Evolutionary conservation across 768 basidiomycete species (phyloP), one percentile per base, ranked within the genome.

Genomic region (Auricularia heimuer): DNA sequence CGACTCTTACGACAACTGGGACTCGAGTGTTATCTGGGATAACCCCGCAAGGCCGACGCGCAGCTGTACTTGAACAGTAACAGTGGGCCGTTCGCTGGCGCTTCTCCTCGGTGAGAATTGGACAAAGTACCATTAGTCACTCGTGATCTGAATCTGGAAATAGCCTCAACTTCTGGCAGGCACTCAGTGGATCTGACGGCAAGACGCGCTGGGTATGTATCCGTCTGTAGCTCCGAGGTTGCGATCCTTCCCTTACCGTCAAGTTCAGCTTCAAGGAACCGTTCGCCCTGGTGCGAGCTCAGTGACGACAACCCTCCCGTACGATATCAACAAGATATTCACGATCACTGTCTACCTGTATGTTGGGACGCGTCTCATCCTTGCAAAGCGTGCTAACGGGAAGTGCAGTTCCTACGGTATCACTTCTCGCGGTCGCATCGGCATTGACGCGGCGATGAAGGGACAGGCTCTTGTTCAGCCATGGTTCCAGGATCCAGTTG

Each of bases 1-100:
- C 66, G 83, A 86, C 69, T 79, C 83, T 1, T 86, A 86, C 69
- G 83, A 86, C n/a, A 86, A 85, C 72, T 87, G 85, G 85, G 81
- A 63, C 29, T 56, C 80, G 62, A 47, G 33, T 2, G 68, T 79
- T 45, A 82, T 85, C 3, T 85, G 82, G 83, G 73, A 74, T 37
- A 74, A 75, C 71, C 85, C 33, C 78, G 81, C 21, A 71, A 81
- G 7, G 83, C 83, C 2, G 85, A 87, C 67, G 80, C 81, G 12
- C 75, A 77, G 10, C 83, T 84, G 68, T 87, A 86, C 68, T 73
- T 83, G 36, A 71, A 72, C 44, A 73, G 72, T 67, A 81, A 81
- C 64, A 80, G 82, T 16, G 85, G 85, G 24, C 80, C 86, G 62
- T 80, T 86, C 63, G 80, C 85, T 0, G 76, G 80, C 60, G 78